Base-by-base conservation (phyloP, 352 stramenopile genomes). In the Phytopythium oedochilum region DNA sequence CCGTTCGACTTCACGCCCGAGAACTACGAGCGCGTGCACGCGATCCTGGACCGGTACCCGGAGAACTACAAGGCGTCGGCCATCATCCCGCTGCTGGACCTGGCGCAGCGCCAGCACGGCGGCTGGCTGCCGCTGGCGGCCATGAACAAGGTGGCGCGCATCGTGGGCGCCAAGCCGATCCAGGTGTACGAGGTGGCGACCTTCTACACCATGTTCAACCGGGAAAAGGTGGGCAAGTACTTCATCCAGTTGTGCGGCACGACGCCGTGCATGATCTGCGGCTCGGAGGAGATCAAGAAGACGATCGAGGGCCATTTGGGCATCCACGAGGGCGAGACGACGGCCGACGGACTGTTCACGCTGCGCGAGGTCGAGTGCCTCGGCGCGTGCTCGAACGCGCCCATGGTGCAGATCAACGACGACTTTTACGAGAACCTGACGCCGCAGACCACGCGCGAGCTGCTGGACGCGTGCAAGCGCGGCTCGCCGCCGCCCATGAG, bases 161-260 rank as follows among this genome's bases (percentile, higher is more conserved):
- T 99, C 57, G 90, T 98, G n/a, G 96, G 96, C 32, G 83, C 89
- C 39, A 90, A 96, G 62, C 92, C 96, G 43, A 98, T 98, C 46
- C 87, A 97, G 64, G 97, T 99, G 86, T 99, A 99, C 72, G 99
- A 99, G 34, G 95, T 99, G 20, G 97, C 97, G 23, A 99, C 97
- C 69, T 99, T 97, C 71, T 99, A 99, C 12, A 99, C 97, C 56
- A 99, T 99, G 97, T 99, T 99, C 80, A 99, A 94, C 75, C 66
- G 77, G 44, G 94, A 97, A 60, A 97, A 98, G 68, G 88, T 97
- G 45, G 91, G 90, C 75, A 97, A 96, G 78, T 97, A 96, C 74
- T 97, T 97, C 60, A 96, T 97, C 61, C 91, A 98, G 75, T 83
- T 99, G 14, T 99, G 97, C 64, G 97, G 97, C 59, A 99, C 97